These are phyloP conservation scores for Ascochyta lentis DNA, from an alignment of 2,329 filamentous ascomycete species.

Conservation along the genomic window DNA sequence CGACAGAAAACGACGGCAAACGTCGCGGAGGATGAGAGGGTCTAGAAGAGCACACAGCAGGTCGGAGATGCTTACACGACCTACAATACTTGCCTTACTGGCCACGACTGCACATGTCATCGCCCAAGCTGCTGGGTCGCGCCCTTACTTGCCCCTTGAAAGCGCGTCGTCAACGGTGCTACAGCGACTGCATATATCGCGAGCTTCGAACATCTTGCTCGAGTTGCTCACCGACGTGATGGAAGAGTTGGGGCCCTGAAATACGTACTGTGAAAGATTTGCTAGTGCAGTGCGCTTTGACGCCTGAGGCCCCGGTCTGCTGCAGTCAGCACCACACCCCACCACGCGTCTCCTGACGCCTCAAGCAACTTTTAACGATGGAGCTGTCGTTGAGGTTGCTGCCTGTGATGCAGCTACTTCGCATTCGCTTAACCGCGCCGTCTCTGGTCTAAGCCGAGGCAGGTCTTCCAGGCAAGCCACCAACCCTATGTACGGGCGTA, in stretches of 20 bases:
- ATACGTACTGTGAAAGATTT: not conserved
- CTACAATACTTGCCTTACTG: not conserved
- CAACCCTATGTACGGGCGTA: constrained; percentile 2
- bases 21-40: not conserved
- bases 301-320: not conserved
- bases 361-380: not conserved
- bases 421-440: constrained; percentile 7
- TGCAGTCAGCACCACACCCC: not conserved
- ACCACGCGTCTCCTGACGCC: not conserved
- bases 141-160: not conserved
- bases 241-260: not conserved
- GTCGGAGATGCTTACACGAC: not conserved
- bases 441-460: not conserved
- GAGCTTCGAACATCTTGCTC: not conserved
- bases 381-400: not conserved
- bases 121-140: not conserved
- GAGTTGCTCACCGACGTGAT: not conserved
- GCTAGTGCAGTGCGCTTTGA: constrained; percentile 6
- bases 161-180: not conserved
- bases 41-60: not conserved
- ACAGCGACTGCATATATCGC: not conserved
- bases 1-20: not conserved
- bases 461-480: constrained; percentile 7
- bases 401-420: not conserved
- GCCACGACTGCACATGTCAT: not conserved